A percentile compares a stretch with the other conserved stretches of the same genome.
phyloP scores from a whole-genome alignment of 2,329 filamentous ascomycete species.

The Fusarium pininemorale region DNA sequence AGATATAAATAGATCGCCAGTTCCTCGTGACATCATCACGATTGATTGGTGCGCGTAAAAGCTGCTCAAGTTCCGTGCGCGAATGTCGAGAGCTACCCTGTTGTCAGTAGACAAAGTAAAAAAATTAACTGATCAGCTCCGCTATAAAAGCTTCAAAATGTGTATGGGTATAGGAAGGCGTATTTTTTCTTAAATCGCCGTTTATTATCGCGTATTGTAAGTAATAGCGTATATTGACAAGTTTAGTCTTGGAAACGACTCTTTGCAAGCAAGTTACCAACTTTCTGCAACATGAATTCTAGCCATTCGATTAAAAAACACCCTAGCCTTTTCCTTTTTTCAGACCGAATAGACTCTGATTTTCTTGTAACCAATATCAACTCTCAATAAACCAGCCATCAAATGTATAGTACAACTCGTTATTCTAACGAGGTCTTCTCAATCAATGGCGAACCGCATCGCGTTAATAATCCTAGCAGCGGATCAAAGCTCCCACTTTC shows the following conservation, averaged over 20 bases:
- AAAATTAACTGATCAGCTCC: rapidly evolving
- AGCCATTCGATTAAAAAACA: no score
- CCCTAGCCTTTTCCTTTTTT: rapidly evolving
- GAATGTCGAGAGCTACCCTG: neutral
- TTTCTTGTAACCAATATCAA: no score
- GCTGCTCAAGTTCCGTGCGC: rapidly evolving
- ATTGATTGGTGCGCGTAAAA: neutral
- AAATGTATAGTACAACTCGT: no score
- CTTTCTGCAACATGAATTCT: rapidly evolving
- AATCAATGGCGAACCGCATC: no score
- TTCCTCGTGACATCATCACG: rapidly evolving
- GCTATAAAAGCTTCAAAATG: rapidly evolving
- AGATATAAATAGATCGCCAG: neutral
- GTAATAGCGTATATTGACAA: no score
- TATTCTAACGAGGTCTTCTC: rapidly evolving
- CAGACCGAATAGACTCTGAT: no score
- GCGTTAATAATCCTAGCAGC: neutral
- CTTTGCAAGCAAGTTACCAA: no score
- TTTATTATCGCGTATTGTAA: no score
- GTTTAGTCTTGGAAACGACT: no score
- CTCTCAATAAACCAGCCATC: no score
- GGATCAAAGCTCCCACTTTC: rapidly evolving
- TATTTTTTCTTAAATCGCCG: rapidly evolving
- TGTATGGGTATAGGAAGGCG: rapidly evolving
- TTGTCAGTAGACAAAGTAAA: rapidly evolving